These are phyloP conservation scores for Penicillium pancosmium DNA, from an alignment of 495 filamentous ascomycete species.

Conservation along the genomic window DNA sequence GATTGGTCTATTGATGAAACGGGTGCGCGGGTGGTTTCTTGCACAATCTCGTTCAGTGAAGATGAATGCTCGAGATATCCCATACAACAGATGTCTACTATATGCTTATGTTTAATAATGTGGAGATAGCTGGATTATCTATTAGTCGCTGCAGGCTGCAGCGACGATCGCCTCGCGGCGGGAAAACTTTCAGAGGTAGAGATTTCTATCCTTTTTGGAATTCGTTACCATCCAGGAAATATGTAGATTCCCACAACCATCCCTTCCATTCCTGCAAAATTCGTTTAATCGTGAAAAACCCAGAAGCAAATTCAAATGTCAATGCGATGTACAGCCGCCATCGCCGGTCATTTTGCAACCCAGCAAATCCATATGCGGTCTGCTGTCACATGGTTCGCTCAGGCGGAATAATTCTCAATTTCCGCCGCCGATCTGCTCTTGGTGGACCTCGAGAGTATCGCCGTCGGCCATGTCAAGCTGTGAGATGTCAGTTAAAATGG, in stretches of 20 bases:
- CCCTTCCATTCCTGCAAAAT: constrained; percentile 11
- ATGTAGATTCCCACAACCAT: constrained; percentile 8
- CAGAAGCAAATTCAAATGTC: too few relatives aligned
- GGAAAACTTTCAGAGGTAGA: neutral
- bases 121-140: constrained; percentile 1
- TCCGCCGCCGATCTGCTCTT: constrained; percentile 90
- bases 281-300: constrained; percentile 27
- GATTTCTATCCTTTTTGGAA: constrained; percentile 2
- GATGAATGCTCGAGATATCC: neutral
- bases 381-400: neutral
- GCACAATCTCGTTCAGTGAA: neutral
- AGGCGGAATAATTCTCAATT: constrained; percentile 8
- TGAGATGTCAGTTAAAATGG: constrained; percentile 11
- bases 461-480: constrained; percentile 98
- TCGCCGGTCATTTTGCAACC: neutral
- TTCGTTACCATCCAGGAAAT: neutral
- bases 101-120: neutral
- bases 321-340: too few relatives aligned
- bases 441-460: constrained; percentile 96
- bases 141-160: neutral
- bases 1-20: neutral
- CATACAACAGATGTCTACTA: neutral
- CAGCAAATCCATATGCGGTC: neutral
- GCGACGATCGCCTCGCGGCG: neutral
- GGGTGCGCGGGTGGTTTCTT: neutral